Evolutionary conservation across 495 filamentous ascomycete genomes (phyloP), one percentile per base, ranked within the genome.

Genomic region (Podospora bellae-mahoneyi): DNA sequence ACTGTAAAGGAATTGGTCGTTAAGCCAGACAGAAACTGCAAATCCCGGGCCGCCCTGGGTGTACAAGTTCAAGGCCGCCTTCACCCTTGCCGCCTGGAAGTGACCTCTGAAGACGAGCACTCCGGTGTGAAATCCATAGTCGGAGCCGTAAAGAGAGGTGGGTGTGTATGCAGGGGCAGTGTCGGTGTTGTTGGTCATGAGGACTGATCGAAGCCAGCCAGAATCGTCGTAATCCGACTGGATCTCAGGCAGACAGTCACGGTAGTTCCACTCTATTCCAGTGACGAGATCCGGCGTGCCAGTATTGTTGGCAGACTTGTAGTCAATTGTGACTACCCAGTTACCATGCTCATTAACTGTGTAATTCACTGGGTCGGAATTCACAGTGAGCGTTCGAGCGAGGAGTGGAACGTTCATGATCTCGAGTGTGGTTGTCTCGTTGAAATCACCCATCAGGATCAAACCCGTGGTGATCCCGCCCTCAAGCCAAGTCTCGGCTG

Each of bases 81-180:
- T 91, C 13, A 82, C 73, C 5, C 90, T 90, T 0, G 78, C 88
- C 16, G 91, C 87, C 10, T 78, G 81, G 74, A 95, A 95, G 71
- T 89, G 85, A 27, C 91, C 92, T 2, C 92, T 84, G 78, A 86
- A 94, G 54, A 94, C 68, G 0, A 92, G 78, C 15, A 82, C 83
- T 53, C 91, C 92, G 0, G 86, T 85, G 74, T 91, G 81, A 79
- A 86, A 94, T 32, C 90, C 90, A 72, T 95, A 93, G 77, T 94
- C 92, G 53, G 83, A 86, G 0, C 82, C 81, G 72, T 89, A 92
- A 0, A 93, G 84, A 0, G 85, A 88, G 0, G 78, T 85, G 0
- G 89, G 87, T 0, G 91, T 91, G 2, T 78, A 78, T 6, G 90
- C 79, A 53, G 80, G 75, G 10, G 76, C 81, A n/a, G 75, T 71